Percentiles rank a stretch among this genome's conserved stretches.
Evolutionary conservation across 768 basidiomycete species (phyloP).

Genomic region (Pleurotus giganteus): DNA sequence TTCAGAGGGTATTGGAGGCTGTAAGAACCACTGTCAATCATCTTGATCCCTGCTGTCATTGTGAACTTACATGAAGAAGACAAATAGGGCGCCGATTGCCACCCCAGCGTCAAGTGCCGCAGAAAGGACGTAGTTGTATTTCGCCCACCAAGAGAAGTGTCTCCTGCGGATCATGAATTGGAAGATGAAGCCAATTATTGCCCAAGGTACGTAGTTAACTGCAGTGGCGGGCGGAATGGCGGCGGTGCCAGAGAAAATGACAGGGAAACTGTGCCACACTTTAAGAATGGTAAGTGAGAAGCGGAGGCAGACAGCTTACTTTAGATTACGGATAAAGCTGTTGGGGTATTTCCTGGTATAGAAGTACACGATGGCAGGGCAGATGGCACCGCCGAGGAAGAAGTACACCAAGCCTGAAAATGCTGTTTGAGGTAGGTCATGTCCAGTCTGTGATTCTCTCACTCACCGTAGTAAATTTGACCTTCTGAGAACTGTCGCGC

Average conservation of each 20-base stretch:
- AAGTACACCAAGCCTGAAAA: constrained; percentile 42
- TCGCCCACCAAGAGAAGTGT: constrained; percentile 71
- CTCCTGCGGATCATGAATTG: constrained; percentile 59
- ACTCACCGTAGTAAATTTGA: constrained; percentile 43
- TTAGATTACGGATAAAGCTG: constrained; percentile 60
- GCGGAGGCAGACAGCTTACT: constrained; percentile 33
- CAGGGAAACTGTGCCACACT: constrained; percentile 31
- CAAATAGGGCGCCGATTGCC: constrained; percentile 55
- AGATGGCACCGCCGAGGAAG: constrained; percentile 65
- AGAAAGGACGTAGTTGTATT: constrained; percentile 72
- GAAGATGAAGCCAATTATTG: constrained; percentile 59
- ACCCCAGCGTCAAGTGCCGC: constrained; percentile 73
- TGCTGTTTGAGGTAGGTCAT: not conserved
- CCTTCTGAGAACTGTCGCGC: constrained; percentile 50
- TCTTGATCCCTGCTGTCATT: not conserved
- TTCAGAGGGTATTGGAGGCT: constrained; percentile 54
- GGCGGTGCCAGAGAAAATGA: constrained; percentile 58
- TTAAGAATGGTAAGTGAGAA: not conserved
- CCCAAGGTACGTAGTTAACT: constrained; percentile 80
- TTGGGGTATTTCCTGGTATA: constrained; percentile 60
- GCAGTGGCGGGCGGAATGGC: constrained; percentile 73
- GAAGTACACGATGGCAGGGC: constrained; percentile 56
- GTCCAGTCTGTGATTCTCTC: constrained; percentile 28
- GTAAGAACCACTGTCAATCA: not conserved
- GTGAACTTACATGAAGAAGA: constrained; percentile 53